Conservation (phyloP, 768 basidiomycete species). For the Pleurotus pulmonarius region DNA sequence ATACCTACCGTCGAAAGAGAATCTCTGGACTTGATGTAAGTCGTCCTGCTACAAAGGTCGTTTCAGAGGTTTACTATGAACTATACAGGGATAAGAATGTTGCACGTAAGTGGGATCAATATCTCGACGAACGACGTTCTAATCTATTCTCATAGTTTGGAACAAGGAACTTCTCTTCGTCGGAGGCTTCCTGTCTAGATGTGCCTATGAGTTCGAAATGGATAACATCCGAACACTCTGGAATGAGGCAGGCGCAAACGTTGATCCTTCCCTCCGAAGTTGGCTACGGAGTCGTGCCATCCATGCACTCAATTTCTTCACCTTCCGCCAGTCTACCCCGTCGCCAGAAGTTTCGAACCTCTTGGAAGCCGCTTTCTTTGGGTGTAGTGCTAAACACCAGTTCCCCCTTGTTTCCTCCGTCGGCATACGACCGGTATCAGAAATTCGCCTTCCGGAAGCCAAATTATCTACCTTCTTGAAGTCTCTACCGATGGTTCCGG, state of each 20-base stretch:
- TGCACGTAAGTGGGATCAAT: conserved; percentile 43
- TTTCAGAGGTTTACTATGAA: neutral
- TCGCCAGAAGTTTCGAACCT: conserved; percentile 69
- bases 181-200: conserved; percentile 77
- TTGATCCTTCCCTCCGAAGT: conserved; percentile 38
- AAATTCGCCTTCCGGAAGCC: conserved; percentile 72
- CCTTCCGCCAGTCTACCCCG: conserved; percentile 85
- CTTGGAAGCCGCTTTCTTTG: conserved; percentile 79
- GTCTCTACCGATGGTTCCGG: conserved; percentile 69
- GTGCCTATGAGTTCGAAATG: conserved; percentile 85
- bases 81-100: conserved; percentile 72
- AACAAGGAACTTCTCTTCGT: conserved; percentile 85
- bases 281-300: conserved; percentile 60
- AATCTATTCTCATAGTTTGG: conserved; percentile 53
- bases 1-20: conserved; percentile 97
- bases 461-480: conserved; percentile 74
- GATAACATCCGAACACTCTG: conserved; percentile 55
- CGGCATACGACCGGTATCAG: conserved; percentile 63
- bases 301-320: conserved; percentile 87
- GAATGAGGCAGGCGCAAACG: conserved; percentile 40
- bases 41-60: conserved; percentile 3
- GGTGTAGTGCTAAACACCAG: conserved; percentile 41
- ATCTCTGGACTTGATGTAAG: conserved; percentile 83
- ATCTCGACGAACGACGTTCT: conserved; percentile 4
- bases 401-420: conserved; percentile 74